phyloP scores from a whole-genome alignment of 2,329 filamentous ascomycete species.

The Botrytis medusae region DNA sequence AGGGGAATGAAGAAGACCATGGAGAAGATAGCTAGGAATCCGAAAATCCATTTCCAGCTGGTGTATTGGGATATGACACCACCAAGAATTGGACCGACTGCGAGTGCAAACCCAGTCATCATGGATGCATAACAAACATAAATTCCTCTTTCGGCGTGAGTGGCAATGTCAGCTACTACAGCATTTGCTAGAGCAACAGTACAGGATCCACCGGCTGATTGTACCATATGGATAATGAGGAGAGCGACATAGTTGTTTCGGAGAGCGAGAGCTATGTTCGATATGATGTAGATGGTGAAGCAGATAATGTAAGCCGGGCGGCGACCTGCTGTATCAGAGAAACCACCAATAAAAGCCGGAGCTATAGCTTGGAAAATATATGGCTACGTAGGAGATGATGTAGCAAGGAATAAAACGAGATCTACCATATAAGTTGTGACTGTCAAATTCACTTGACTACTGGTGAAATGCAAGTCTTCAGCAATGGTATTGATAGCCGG shows the following conservation, averaged over 20 bases:
- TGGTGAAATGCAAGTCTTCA: conserved; percentile 47
- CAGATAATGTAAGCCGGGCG: conserved; percentile 54
- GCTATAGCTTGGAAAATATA: conserved; percentile 58
- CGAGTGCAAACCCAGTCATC: conserved; percentile 51
- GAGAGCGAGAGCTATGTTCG: conserved; percentile 54
- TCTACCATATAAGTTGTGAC: conserved; percentile 43
- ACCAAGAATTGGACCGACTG: conserved; percentile 34
- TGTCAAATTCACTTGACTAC: conserved; percentile 42
- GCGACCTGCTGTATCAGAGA: conserved; percentile 55
- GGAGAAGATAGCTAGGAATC: conserved; percentile 42
- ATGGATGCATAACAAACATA: conserved; percentile 66
- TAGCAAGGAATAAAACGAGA: not conserved
- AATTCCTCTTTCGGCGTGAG: conserved; percentile 57
- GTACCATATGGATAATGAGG: conserved; percentile 49
- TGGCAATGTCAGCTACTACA: conserved; percentile 63
- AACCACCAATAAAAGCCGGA: conserved; percentile 55
- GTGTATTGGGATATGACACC: conserved; percentile 30
- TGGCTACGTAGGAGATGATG: not conserved
- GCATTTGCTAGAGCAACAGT: conserved; percentile 59
- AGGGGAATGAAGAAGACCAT: conserved; percentile 29
- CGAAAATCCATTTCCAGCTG: conserved; percentile 49
- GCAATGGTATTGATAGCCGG: conserved; percentile 53
- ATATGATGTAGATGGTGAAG: conserved; percentile 53
- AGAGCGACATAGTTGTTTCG: conserved; percentile 51
- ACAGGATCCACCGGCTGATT: conserved; percentile 57